These are phyloP conservation scores for Durusdinium trenchii DNA, from an alignment of 73 alveolate genomes.

Conservation along the genomic window DNA sequence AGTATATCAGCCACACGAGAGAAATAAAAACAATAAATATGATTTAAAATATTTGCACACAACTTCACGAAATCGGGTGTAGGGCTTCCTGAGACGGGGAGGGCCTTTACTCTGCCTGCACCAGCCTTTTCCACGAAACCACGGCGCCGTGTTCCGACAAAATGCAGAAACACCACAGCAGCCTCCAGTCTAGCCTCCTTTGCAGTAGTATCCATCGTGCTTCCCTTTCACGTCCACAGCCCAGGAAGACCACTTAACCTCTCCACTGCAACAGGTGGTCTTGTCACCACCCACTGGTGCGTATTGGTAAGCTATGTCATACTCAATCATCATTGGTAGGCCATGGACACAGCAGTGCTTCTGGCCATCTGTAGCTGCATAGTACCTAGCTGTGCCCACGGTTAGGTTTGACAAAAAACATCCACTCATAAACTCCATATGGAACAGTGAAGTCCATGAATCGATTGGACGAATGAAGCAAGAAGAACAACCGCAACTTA, in stretches of 20 bases:
- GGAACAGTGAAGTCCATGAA: background rate
- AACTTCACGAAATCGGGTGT: too few species aligned
- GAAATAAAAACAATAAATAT: too few species aligned
- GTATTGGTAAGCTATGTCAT: background rate
- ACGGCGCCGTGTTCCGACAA: background rate
- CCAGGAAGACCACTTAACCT: background rate
- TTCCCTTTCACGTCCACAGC: background rate
- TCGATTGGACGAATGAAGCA: background rate
- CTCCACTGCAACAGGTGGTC: constrained; percentile 10
- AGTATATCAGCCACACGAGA: too few species aligned
- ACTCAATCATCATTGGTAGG: background rate
- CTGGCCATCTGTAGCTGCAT: background rate
- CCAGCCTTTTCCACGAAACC: background rate
- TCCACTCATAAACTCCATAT: background rate
- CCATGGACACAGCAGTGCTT: background rate
- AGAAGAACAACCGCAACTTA: background rate
- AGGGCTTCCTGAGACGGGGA: too few species aligned
- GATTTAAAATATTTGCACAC: too few species aligned
- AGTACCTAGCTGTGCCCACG: background rate
- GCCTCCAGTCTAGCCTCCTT: background rate
- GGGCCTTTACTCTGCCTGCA: background rate
- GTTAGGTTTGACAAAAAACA: background rate
- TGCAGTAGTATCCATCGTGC: background rate
- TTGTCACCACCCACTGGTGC: background rate
- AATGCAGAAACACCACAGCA: background rate